Percentiles rank a stretch among this genome's conserved stretches.
Conservation (phyloP, 768 basidiomycete species). For the Termitomyces sp. region DNA sequence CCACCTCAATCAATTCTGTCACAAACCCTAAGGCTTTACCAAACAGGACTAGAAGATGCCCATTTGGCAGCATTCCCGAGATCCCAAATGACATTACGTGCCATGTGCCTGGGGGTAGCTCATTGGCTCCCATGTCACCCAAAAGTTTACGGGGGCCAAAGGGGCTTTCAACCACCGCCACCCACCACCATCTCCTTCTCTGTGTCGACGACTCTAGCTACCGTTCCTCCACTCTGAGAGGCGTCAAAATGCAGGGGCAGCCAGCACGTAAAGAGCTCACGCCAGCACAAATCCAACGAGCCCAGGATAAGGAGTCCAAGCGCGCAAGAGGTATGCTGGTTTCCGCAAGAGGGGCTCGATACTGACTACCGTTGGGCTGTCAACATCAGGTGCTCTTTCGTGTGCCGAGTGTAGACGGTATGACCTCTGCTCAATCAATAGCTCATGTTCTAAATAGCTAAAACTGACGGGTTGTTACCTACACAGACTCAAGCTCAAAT, state of each 20-base stretch:
- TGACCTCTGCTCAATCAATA: slow-evolving; percentile 6
- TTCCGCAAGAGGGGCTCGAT: neutral
- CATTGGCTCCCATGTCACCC: neutral
- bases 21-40: neutral
- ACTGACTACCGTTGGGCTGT: neutral
- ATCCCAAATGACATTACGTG: neutral
- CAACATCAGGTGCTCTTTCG: slow-evolving; percentile 39
- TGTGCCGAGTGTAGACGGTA: slow-evolving; percentile 67
- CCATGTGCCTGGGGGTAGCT: neutral
- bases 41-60: neutral
- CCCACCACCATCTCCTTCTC: no score
- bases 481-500: slow-evolving; percentile 62
- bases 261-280: slow-evolving; percentile 2
- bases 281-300: slow-evolving; percentile 30
- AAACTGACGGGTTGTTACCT: neutral
- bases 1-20: neutral
- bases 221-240: neutral
- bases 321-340: slow-evolving; percentile 46
- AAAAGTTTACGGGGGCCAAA: neutral
- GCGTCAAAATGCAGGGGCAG: slow-evolving; percentile 1
- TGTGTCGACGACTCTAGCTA: no score
- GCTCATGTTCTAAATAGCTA: neutral
- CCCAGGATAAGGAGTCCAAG: slow-evolving; percentile 65
- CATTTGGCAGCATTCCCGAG: neutral
- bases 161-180: neutral